Evolutionary conservation across 2,329 filamentous ascomycete genomes (phyloP).

Genomic region (Aspergillus arachidicola): DNA sequence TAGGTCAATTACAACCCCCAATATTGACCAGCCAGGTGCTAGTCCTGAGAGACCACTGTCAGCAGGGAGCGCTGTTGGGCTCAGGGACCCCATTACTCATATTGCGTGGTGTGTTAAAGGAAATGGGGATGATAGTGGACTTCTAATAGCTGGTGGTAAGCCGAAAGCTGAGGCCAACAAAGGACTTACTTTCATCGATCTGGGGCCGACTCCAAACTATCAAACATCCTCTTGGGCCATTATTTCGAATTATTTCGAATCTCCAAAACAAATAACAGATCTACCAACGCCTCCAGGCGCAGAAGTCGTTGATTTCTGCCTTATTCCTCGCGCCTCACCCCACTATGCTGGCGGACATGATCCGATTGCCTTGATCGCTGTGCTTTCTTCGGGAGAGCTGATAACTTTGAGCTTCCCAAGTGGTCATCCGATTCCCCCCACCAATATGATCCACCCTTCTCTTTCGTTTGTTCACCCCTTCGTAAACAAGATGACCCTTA

Average conservation of each 20-base stretch:
- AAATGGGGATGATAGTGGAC: slow-evolving; percentile 88
- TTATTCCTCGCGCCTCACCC: slow-evolving; percentile 80
- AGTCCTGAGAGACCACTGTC: slow-evolving; percentile 44
- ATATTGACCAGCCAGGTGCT: slow-evolving; percentile 69
- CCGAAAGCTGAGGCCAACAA: slow-evolving; percentile 67
- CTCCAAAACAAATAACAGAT: slow-evolving; percentile 69
- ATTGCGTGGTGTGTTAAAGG: slow-evolving; percentile 93
- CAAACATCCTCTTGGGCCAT: slow-evolving; percentile 88
- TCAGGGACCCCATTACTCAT: slow-evolving; percentile 74
- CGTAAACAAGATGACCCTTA: slow-evolving; percentile 71
- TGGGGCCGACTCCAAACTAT: slow-evolving; percentile 87
- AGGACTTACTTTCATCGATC: slow-evolving; percentile 84
- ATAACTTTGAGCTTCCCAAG: slow-evolving; percentile 90
- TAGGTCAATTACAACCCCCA: slow-evolving; percentile 72
- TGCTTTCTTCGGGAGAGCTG: slow-evolving; percentile 84
- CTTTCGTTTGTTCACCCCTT: slow-evolving; percentile 90
- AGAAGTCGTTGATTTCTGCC: slow-evolving; percentile 76
- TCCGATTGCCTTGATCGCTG: slow-evolving; percentile 78
- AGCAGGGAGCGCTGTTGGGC: slow-evolving; percentile 55
- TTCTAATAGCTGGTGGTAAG: slow-evolving; percentile 83
- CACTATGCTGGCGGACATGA: slow-evolving; percentile 88
- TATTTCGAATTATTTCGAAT: slow-evolving; percentile 75
- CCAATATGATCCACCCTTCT: slow-evolving; percentile 87
- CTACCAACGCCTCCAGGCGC: slow-evolving; percentile 77
- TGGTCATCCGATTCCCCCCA: slow-evolving; percentile 86